A percentile compares a stretch with the other conserved stretches of the same genome.
These are phyloP conservation scores for Thermoascus crustaceus DNA, from an alignment of 2,329 filamentous ascomycete species.

Conservation along the genomic window DNA sequence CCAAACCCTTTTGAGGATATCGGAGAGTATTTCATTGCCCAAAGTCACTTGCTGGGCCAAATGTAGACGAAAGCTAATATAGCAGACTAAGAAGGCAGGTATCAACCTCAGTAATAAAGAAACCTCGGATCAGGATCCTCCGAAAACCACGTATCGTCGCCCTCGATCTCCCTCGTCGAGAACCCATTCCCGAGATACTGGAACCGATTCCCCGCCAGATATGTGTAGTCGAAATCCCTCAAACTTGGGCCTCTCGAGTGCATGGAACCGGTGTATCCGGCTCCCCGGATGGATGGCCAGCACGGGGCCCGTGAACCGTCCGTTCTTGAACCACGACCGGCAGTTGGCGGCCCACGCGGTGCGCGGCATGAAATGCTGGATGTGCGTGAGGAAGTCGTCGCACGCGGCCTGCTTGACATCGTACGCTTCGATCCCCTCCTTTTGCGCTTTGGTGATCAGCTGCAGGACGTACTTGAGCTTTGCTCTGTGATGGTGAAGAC, in stretches of 20 bases:
- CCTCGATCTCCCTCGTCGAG: slow-evolving; percentile 18
- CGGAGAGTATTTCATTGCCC: no score
- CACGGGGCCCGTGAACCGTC: slow-evolving; percentile 37
- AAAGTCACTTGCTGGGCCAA: no score
- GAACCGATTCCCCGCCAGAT: slow-evolving; percentile 40
- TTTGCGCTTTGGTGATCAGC: slow-evolving; percentile 36
- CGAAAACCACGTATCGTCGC: neutral
- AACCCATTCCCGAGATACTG: slow-evolving; percentile 49
- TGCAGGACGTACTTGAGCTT: slow-evolving; percentile 44
- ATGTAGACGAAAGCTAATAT: no score
- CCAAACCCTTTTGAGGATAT: no score
- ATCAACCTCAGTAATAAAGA: no score
- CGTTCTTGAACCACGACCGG: slow-evolving; percentile 47
- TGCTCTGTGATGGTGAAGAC: slow-evolving; percentile 46
- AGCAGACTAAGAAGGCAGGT: no score
- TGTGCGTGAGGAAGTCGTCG: slow-evolving; percentile 17
- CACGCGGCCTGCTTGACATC: slow-evolving; percentile 30
- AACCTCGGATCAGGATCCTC: no score
- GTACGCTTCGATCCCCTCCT: slow-evolving; percentile 42
- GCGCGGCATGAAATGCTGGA: slow-evolving; percentile 45
- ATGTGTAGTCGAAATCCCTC: slow-evolving; percentile 49
- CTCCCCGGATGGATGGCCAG: slow-evolving; percentile 46
- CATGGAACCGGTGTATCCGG: slow-evolving; percentile 26
- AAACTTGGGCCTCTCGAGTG: slow-evolving; percentile 34
- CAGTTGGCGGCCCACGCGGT: slow-evolving; percentile 44